Evolutionary conservation across 164 flowering plant species (phyloP).

Genomic region (Vitis vinifera): DNA sequence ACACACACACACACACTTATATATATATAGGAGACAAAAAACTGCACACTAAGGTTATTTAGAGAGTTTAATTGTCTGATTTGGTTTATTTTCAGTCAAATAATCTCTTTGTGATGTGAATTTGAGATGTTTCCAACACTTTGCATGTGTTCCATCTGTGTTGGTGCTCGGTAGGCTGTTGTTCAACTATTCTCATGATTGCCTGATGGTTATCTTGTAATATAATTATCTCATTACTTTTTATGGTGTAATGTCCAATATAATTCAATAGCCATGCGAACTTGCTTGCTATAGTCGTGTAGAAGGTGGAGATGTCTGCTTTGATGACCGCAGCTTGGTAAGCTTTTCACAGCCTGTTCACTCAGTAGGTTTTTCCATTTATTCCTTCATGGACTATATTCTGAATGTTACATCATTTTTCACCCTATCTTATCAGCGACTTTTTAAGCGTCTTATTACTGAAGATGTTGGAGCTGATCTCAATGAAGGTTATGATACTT

Average conservation of each 20-base stretch:
- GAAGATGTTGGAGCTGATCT: conserved; percentile 91
- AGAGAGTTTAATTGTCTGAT: no score
- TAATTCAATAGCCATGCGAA: conserved; percentile 70
- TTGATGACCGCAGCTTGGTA: conserved; percentile 93
- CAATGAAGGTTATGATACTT: conserved; percentile 87
- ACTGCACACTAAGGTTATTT: no score
- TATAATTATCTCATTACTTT: not conserved
- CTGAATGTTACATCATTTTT: conserved; percentile 9
- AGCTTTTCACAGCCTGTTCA: conserved; percentile 20
- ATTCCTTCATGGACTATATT: not conserved
- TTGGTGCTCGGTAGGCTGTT: no score
- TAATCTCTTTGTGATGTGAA: no score
- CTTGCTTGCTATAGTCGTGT: conserved; percentile 90
- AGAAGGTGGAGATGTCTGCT: conserved; percentile 86
- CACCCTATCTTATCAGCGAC: conserved; percentile 54
- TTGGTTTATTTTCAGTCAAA: no score
- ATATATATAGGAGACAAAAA: no score
- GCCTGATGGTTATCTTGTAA: no score
- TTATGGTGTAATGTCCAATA: conserved; percentile 7
- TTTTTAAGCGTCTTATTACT: conserved; percentile 77
- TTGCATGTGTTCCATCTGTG: no score
- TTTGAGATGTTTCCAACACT: no score
- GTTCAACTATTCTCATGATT: no score
- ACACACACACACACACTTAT: no score
- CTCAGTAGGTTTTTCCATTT: not conserved